Evolutionary conservation across 2,329 filamentous ascomycete genomes (phyloP), one percentile per base, ranked within the genome.

Genomic region (Penicillium brevicompactum): DNA sequence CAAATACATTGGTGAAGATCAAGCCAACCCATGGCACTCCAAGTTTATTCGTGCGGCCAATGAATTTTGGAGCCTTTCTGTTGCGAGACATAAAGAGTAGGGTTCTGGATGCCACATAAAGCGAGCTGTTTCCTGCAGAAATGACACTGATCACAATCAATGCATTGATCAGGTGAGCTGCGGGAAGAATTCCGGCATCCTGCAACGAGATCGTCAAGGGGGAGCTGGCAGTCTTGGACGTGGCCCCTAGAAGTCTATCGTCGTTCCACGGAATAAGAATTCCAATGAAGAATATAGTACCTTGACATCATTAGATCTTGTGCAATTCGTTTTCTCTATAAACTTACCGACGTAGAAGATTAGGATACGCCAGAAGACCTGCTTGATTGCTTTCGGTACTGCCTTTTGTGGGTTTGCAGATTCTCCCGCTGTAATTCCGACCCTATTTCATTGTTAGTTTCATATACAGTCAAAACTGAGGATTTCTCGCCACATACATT

Each of bases 91-190:
- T 89, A 75, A 86, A 91, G 0, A 92, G 75, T 1, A 93, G 74
- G 0, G 89, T 92, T 21, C 90, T 84, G 3, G 87, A 89, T 43
- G 85, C 86, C 61, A 92, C 90, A 70, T 92, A 92, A 58, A 92
- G 88, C 8, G 87, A 89, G 49, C 84, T 86, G 73, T 92, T 92
- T 62, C 88, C 83, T 16, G 88, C 87, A 0, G 82, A 87, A 37
- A 91, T 77, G 52, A 89, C 89, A 11, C 89, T 90, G 8, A 90
- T 77, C 48, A 92, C 81, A 64, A 91, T 90, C 66, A 91, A 87
- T 38, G 86, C 87, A 61, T 92, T 92, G 76, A 92, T 88, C 1
- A 92, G 81, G 67, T 92, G 85, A 1, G 89, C 87, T 51, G 87
- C 89, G 24, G 83, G 84, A 51, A 87, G 73, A 83, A 87, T 92